Conservation (phyloP, 768 basidiomycete genomes). For the Tulasnella sp. region DNA sequence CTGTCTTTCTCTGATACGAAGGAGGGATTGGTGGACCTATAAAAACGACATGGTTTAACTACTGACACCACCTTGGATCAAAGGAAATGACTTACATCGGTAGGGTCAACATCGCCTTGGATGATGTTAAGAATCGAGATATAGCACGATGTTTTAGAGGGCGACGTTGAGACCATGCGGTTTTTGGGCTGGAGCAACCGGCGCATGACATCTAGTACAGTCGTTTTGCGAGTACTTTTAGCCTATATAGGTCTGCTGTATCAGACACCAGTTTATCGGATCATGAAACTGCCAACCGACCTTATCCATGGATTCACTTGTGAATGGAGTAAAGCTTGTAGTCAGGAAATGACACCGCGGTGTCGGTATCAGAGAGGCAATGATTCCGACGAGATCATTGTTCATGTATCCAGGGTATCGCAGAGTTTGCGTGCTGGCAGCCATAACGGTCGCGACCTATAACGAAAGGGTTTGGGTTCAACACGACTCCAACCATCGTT, state of each 20-base stretch:
- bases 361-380: slow-evolving; percentile 94
- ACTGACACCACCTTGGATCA: not conserved
- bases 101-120: slow-evolving; percentile 96
- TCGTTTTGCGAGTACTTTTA: slow-evolving; percentile 92
- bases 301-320: slow-evolving; percentile 94
- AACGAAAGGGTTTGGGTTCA: not conserved
- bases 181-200: slow-evolving; percentile 97
- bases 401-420: slow-evolving; percentile 99
- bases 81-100: slow-evolving; percentile 56
- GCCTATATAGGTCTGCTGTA: slow-evolving; percentile 49
- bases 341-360: slow-evolving; percentile 97
- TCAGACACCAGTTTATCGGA: not conserved
- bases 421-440: slow-evolving; percentile 93
- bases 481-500: not conserved
- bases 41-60: not conserved
- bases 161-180: slow-evolving; percentile 93
- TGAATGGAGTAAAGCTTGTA: slow-evolving; percentile 98
- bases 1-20: slow-evolving; percentile 94
- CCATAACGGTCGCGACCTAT: slow-evolving; percentile 95
- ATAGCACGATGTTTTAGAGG: slow-evolving; percentile 89
- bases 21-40: slow-evolving; percentile 93
- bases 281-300: slow-evolving; percentile 39
- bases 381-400: slow-evolving; percentile 95
- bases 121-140: slow-evolving; percentile 98
- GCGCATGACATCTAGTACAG: slow-evolving; percentile 97